Evolutionary conservation across 768 basidiomycete genomes (phyloP).

Genomic region (Daedaleopsis sinensis): DNA sequence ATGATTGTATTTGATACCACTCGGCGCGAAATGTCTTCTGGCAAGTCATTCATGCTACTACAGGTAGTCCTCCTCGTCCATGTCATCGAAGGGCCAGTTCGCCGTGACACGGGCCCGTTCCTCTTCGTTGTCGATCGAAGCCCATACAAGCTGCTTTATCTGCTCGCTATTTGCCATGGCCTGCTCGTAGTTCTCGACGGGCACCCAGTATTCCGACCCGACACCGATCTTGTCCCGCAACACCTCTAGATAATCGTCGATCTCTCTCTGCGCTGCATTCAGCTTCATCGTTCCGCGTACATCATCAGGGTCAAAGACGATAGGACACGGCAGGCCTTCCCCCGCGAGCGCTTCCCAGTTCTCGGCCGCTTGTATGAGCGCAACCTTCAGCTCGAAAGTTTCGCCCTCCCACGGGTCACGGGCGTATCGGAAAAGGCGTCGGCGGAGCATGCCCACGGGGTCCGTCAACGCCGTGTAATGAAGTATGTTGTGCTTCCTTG

Average conservation of each 20-base stretch:
- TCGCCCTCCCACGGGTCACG: conserved; percentile 55
- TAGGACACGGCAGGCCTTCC: conserved; percentile 27
- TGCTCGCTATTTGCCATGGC: conserved; percentile 37
- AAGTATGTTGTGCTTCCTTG: conserved; percentile 45
- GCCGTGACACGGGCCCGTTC: conserved; percentile 41
- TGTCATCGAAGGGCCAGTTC: conserved; percentile 52
- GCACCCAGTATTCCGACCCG: conserved; percentile 48
- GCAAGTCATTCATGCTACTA: neutral
- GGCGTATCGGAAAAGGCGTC: conserved; percentile 48
- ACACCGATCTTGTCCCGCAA: conserved; percentile 34
- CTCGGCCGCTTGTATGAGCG: conserved; percentile 40
- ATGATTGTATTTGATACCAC: no score
- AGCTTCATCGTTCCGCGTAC: conserved; percentile 44
- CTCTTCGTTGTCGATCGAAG: conserved; percentile 34
- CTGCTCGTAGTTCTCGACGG: conserved; percentile 43
- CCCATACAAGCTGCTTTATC: conserved; percentile 39
- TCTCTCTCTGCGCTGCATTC: conserved; percentile 32
- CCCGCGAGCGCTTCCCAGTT: conserved; percentile 28
- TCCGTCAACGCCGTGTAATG: conserved; percentile 46
- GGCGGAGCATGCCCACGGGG: conserved; percentile 36
- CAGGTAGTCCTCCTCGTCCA: conserved; percentile 40
- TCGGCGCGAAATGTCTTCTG: no score
- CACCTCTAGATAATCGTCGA: conserved; percentile 35
- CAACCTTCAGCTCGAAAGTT: conserved; percentile 47
- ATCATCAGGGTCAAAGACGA: conserved; percentile 41